Evolutionary conservation across 2,329 filamentous ascomycete genomes (phyloP), one percentile per base, ranked within the genome.

Genomic region (Neocatenulostroma microsporum): DNA sequence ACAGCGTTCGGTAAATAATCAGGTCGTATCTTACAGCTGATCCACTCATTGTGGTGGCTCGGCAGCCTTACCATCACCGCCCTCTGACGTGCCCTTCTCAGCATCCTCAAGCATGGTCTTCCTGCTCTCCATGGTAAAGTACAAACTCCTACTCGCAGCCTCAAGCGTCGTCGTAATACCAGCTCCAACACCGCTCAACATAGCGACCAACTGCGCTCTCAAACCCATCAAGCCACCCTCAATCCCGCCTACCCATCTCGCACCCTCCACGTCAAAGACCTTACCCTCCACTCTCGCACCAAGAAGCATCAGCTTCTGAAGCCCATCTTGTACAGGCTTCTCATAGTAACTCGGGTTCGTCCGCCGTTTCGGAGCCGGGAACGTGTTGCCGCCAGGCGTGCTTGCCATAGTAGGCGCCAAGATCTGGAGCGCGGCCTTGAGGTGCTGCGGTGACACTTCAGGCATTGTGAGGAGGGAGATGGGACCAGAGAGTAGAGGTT

Each of bases 241-340:
- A 51, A 96, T 93, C 23, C 81, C 73, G 39, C 86, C 75, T 29
- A 81, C 72, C 80, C 80, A 84, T 54, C 71, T 76, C 19, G 72
- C 69, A 37, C 83, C 82, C 9, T 80, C 78, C 30, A 74, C 62
- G 56, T 95, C 88, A 53, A 94, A 88, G 21, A 86, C 76, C 60
- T 78, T 81, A 45, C 84, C 84, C 56, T 98, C 91, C 20, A 95
- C 75, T 34, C 91, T 73, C 11, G 88, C 88, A 36, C 87, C 91
- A 11, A 98, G 66, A 21, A 98, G 64, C 60, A 94, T 70, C 45
- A 98, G 64, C 66, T 98, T 98, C 54, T 86, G 78, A 49, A 98
- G 60, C 6, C 84, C 91, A 46, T 68, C 76, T 62, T 95, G 88
- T 37, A 89, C 84, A 2, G 72, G 62, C 0, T 77, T 72, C 38